A percentile compares a stretch with the other conserved stretches of the same genome.
phyloP scores from a whole-genome alignment of 139 green algal species.

The Asterochloris erici region DNA sequence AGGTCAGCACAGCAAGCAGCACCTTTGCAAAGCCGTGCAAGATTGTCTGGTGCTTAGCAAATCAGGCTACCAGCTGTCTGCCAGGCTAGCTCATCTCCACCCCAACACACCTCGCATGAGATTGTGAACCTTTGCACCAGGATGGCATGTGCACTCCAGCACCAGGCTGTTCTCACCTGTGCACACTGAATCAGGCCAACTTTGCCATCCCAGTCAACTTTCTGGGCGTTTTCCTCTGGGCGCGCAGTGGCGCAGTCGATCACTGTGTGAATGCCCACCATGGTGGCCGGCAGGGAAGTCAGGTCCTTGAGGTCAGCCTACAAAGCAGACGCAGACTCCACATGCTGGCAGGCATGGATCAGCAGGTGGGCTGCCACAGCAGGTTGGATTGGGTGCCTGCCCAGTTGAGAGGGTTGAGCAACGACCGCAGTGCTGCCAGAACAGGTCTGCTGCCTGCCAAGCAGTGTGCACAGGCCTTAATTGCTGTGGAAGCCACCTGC shows the following conservation, averaged over 20 bases:
- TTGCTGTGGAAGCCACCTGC: background rate
- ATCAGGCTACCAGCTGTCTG: background rate
- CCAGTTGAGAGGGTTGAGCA: too few relatives aligned
- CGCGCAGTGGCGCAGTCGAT: slow-evolving; percentile 96
- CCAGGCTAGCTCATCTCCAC: background rate
- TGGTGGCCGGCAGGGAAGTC: slow-evolving; percentile 85
- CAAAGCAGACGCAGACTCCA: background rate
- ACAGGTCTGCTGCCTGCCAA: too few relatives aligned
- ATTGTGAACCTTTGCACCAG: background rate
- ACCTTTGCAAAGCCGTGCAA: background rate
- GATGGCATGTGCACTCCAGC: background rate
- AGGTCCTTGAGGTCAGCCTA: slow-evolving; percentile 93
- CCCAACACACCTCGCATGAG: background rate
- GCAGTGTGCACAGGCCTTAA: background rate
- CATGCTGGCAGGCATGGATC: background rate
- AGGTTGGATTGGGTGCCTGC: background rate
- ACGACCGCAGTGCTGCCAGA: too few relatives aligned
- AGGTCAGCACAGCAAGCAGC: background rate
- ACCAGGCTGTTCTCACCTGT: slow-evolving; percentile 31
- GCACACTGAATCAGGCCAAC: slow-evolving; percentile 94
- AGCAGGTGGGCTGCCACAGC: background rate
- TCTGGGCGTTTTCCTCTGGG: slow-evolving; percentile 89
- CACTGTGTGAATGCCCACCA: slow-evolving; percentile 94
- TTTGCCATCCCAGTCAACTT: slow-evolving; percentile 98
- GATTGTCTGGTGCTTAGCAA: background rate